Percentiles rank a stretch among this genome's conserved stretches.
These are phyloP conservation scores for Rhododendron vialii DNA, from an alignment of 148 eudicot genomes.

Conservation along the genomic window DNA sequence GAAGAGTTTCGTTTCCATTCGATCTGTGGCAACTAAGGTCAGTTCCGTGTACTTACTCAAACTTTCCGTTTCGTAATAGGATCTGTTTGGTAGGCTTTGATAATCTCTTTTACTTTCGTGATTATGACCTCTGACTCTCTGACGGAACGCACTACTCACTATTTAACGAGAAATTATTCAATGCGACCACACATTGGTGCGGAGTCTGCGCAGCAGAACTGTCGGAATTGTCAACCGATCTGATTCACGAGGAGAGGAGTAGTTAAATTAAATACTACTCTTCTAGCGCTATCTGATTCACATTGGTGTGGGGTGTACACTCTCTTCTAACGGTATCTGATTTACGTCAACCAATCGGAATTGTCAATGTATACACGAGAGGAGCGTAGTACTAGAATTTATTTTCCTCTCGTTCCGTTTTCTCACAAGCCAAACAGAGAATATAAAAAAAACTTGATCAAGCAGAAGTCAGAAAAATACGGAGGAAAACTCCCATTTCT, in stretches of 20 bases:
- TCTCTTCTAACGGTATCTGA: background rate
- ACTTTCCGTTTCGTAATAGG: background rate
- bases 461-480: slow-evolving; percentile 12
- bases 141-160: background rate
- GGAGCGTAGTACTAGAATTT: too few relatives aligned
- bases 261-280: too few relatives aligned
- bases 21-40: background rate
- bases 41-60: background rate
- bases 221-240: background rate
- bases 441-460: background rate
- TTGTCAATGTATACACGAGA: background rate
- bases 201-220: too few relatives aligned
- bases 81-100: background rate
- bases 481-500: background rate
- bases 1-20: background rate
- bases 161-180: too few relatives aligned
- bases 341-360: background rate
- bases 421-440: slow-evolving; percentile 1
- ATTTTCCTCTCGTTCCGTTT: background rate
- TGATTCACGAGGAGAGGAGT: background rate
- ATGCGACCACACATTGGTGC: background rate
- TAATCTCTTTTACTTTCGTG: background rate
- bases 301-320: background rate
- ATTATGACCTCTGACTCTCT: background rate
- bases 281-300: too few relatives aligned